These are phyloP conservation scores for Phytophthora pisi DNA, from an alignment of 352 stramenopile species.

Conservation along the genomic window DNA sequence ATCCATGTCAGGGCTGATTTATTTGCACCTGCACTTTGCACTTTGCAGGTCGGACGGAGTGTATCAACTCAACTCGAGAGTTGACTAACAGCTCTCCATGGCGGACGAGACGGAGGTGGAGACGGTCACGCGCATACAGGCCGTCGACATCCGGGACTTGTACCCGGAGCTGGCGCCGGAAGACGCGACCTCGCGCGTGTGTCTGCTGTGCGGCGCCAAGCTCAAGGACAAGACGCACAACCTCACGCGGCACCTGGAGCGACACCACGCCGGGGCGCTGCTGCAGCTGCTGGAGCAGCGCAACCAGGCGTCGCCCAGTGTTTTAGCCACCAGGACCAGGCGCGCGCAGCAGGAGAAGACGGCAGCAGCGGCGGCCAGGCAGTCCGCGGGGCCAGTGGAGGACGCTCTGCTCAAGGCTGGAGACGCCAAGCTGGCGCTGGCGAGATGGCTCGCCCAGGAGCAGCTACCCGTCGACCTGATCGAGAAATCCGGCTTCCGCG, in stretches of 20 bases:
- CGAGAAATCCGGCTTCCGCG: constrained; percentile 41
- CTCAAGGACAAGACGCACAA: constrained; percentile 77
- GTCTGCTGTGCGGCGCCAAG: constrained; percentile 47
- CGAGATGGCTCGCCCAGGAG: constrained; percentile 50
- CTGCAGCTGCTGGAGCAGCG: constrained; percentile 60
- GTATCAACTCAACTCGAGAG: constrained; percentile 5
- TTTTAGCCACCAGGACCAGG: constrained; percentile 8
- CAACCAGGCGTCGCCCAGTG: constrained; percentile 27
- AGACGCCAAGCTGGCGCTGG: constrained; percentile 42
- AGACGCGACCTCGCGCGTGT: constrained; percentile 51
- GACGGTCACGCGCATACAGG: constrained; percentile 54
- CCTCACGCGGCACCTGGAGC: constrained; percentile 64
- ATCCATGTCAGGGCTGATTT: constrained; percentile 37
- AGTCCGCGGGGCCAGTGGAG: constrained; percentile 14
- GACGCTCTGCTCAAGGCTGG: constrained; percentile 21
- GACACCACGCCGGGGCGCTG: constrained; percentile 53
- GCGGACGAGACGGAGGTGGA: constrained; percentile 64
- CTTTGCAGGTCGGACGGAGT: constrained; percentile 5
- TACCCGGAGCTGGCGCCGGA: constrained; percentile 45
- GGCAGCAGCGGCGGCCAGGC: constrained; percentile 7
- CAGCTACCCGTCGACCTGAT: constrained; percentile 50
- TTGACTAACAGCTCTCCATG: constrained; percentile 21
- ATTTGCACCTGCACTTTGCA: constrained; percentile 15
- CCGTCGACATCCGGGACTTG: constrained; percentile 57
- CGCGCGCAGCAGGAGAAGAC: constrained; percentile 24